Conservation (phyloP, 352 stramenopile species). For the Discostella stelligera region DNA sequence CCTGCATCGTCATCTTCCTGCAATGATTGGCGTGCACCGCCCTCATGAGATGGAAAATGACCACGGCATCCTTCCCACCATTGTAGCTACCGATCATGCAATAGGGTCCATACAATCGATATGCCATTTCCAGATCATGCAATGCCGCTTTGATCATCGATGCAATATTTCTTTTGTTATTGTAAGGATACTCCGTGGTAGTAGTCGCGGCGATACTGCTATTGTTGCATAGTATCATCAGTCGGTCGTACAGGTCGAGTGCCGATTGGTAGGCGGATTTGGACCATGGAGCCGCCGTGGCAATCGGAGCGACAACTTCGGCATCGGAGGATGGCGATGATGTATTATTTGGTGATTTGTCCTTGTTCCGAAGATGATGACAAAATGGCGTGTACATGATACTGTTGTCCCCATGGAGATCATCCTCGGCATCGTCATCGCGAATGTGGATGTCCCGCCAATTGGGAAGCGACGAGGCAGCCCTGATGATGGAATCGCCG, state of each 20-base stretch:
- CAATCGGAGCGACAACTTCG: neutral
- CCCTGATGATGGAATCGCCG: neutral
- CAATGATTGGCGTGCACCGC: slow-evolving; percentile 77
- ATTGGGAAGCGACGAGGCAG: slow-evolving; percentile 16
- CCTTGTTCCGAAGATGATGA: slow-evolving; percentile 7
- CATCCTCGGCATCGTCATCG: neutral
- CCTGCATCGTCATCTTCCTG: slow-evolving; percentile 38
- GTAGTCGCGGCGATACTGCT: neutral
- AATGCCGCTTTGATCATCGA: slow-evolving; percentile 57
- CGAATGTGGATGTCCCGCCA: slow-evolving; percentile 33
- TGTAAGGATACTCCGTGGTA: neutral
- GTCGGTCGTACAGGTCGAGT: slow-evolving; percentile 58
- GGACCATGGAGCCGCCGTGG: slow-evolving; percentile 54
- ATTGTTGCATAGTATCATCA: slow-evolving; percentile 38
- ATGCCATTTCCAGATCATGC: slow-evolving; percentile 68
- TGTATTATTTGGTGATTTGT: neutral
- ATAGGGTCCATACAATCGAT: slow-evolving; percentile 72
- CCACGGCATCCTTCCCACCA: slow-evolving; percentile 87
- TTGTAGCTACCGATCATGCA: slow-evolving; percentile 84
- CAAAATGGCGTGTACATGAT: slow-evolving; percentile 30
- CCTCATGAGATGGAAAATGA: slow-evolving; percentile 85
- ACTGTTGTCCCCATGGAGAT: neutral
- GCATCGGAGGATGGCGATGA: neutral
- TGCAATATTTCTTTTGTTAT: slow-evolving; percentile 53
- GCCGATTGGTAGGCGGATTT: slow-evolving; percentile 55